Evolutionary conservation across 2,329 filamentous ascomycete species (phyloP), one percentile per base, ranked within the genome.

Genomic region (Xylariaceae sp.): DNA sequence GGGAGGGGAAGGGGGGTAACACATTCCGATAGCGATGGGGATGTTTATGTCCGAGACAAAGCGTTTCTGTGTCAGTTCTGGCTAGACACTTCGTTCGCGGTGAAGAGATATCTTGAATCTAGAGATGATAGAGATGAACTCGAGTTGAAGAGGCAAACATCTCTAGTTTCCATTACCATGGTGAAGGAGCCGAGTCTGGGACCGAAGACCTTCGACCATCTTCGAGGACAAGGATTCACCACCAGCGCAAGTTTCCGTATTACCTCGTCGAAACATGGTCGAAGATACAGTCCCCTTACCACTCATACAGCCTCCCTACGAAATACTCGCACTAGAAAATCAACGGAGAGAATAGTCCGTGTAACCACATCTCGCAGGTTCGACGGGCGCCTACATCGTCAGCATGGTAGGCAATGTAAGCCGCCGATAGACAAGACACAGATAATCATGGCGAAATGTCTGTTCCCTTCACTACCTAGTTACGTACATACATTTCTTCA

Each of bases 281-380:
- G 37, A 41, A 41, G 37, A 41, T 41, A 41, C 17, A 18, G 17
- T 18, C 17, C 17, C 17, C 17, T 2, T 18, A 18, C 17, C 13
- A 41, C 17, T 17, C 17, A 17, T 17, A 17, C 17, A 17, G 17
- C 17, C 17, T 17, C 17, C 17, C 17, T 17, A 17, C 17, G 17
- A 17, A 17, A 17, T 41, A 30, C 23, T 30, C 23, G 23, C 23
- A 30, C 23, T 30, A 30, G 15, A 47, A 17, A 52, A 41, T 34
- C 8, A 30, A 51, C 39, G 45, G 55, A 50, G 53, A 45, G 56
- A 57, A 63, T 56, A 62, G 60, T 62, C 60, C 59, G 62, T 64
- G 57, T 64, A 64, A 60, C 60, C 57, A 58, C 57, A 56, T 62
- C 57, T 58, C 48, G 57, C 57, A 56, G 57, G 55, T 13, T 5